These are phyloP conservation scores for Codiaeum variegatum DNA, from an alignment of 441 rosid genomes.

Conservation along the genomic window DNA sequence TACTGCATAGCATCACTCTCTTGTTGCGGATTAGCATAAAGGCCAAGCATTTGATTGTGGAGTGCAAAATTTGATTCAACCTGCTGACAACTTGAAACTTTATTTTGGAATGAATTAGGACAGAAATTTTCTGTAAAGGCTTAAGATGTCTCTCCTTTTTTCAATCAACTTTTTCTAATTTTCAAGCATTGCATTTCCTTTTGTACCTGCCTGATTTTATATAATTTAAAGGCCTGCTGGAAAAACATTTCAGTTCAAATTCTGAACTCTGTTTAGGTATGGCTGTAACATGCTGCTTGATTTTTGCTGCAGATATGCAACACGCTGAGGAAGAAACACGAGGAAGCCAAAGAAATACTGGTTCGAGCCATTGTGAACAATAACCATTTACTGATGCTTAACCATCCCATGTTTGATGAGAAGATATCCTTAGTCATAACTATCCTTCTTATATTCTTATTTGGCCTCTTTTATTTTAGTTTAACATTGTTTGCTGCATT, in stretches of 20 bases:
- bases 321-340: conserved; percentile 77
- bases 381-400: conserved; percentile 76
- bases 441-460: not conserved
- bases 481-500: conserved; percentile 18
- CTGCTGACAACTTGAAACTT: not conserved
- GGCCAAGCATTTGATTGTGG: not conserved
- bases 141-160: not conserved
- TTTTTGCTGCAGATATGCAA: conserved; percentile 60
- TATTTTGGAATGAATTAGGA: not conserved
- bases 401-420: conserved; percentile 70
- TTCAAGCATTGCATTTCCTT: no score
- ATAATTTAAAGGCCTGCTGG: no score
- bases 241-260: not conserved
- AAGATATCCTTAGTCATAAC: conserved; percentile 70
- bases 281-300: not conserved
- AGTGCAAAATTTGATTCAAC: not conserved
- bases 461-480: not conserved
- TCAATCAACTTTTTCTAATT: no score
- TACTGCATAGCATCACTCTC: not conserved
- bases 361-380: conserved; percentile 81
- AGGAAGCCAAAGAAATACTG: conserved; percentile 75
- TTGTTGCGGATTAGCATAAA: not conserved
- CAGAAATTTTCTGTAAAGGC: not conserved
- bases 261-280: not conserved
- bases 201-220: no score